Evolutionary conservation across 2,329 filamentous ascomycete genomes (phyloP), one percentile per base, ranked within the genome.

Genomic region (Stagonosporopsis cucurbitacearum): DNA sequence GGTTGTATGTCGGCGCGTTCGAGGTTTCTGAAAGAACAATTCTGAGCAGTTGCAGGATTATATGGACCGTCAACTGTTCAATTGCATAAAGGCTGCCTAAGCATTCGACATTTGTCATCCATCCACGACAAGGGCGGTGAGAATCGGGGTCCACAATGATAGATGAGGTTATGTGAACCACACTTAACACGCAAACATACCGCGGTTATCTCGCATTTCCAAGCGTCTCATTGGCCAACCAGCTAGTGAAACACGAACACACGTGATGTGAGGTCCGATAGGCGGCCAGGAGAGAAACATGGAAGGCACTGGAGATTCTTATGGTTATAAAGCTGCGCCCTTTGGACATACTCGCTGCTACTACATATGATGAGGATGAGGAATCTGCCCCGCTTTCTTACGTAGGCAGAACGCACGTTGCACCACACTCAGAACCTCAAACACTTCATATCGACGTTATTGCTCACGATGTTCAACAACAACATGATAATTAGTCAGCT

Each of bases 101-200:
- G 17, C 6, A n/a, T 19, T 7, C 15, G 6, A 15, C 25, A 43
- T 48, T 48, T 47, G 42, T 51, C 42, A 56, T 39, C 43, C 28
- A 12, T n/a, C 12, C 15, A 13, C 23, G 26, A 30, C 30, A 23
- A 36, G 47, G 47, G 46, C 53, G 53, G 46, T 55, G 30, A 42
- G 53, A 15, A 22, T 6, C 6, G 25, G 42, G 45, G 33, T 30
- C 47, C 53, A 46, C 47, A 28, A 15, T 6, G 30, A 25, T 46
- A 37, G 9, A 36, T 23, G 22, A n/a, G 36, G 12, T 41, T 32
- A 13, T 46, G 47, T 50, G 42, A 7, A 33, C 53, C 28, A 43
- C n/a, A 6, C 19, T 20, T 28, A 37, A 22, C 48, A 26, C 28
- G 23, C 26, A 42, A 42, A 17, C 25, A 8, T 22, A 30, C 41